phyloP scores from a whole-genome alignment of 2,329 filamentous ascomycete genomes.

The Aspergillus clavatus region DNA sequence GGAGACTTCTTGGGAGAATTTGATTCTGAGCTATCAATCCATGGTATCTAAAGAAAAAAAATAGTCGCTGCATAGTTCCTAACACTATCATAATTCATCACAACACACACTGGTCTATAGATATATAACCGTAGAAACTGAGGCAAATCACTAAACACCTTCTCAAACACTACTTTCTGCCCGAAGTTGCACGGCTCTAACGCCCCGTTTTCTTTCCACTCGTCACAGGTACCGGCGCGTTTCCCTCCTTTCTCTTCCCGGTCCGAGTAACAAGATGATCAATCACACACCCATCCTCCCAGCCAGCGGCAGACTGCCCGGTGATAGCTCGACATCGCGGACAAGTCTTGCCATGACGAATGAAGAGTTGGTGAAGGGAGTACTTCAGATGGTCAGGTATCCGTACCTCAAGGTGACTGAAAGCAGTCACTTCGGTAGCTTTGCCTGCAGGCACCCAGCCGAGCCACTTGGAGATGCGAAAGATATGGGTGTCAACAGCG shows the following conservation, averaged over 20 bases:
- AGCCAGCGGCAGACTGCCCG: constrained; percentile 55
- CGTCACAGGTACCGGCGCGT: background rate
- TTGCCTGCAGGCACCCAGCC: constrained; percentile 54
- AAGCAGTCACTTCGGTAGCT: constrained; percentile 47
- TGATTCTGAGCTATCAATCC: too few relatives aligned
- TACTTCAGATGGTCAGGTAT: constrained; percentile 62
- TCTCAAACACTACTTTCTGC: too few relatives aligned
- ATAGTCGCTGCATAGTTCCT: too few relatives aligned
- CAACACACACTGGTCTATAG: too few relatives aligned
- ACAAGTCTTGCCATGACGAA: constrained; percentile 59
- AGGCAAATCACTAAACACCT: too few relatives aligned
- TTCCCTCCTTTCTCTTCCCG: constrained; percentile 44
- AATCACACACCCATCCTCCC: constrained; percentile 61
- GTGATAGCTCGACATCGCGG: constrained; percentile 58
- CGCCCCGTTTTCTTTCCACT: constrained; percentile 3
- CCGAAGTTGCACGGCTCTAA: background rate
- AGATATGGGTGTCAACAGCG: constrained; percentile 64
- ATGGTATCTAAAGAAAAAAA: too few relatives aligned
- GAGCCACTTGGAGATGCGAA: constrained; percentile 58
- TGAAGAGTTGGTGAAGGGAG: constrained; percentile 57
- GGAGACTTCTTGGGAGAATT: too few relatives aligned
- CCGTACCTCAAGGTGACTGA: constrained; percentile 56
- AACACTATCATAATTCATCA: background rate
- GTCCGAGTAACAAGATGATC: constrained; percentile 57
- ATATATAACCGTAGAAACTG: too few relatives aligned